Conservation (phyloP, 768 basidiomycete genomes). For the Russula lepida region DNA sequence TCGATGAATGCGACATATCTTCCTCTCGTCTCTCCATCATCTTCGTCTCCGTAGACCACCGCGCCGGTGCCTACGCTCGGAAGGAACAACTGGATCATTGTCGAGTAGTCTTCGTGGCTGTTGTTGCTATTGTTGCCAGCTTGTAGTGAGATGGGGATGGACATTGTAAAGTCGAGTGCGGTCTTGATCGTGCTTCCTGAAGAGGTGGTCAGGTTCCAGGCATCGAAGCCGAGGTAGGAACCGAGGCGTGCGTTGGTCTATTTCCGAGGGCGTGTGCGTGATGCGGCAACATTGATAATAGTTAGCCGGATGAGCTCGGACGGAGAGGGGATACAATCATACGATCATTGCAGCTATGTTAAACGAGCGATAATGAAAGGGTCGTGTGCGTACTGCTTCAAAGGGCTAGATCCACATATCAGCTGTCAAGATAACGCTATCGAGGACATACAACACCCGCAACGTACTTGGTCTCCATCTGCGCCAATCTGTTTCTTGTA, state of each 20-base stretch:
- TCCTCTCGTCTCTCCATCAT: constrained; percentile 24
- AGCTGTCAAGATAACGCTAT: background rate
- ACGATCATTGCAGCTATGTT: constrained; percentile 30
- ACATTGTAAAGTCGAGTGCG: constrained; percentile 29
- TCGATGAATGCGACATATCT: constrained; percentile 21
- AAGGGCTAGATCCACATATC: constrained; percentile 22
- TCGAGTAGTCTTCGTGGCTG: background rate
- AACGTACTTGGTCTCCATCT: constrained; percentile 25
- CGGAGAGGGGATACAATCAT: background rate
- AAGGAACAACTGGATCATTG: constrained; percentile 13
- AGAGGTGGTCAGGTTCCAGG: constrained; percentile 24
- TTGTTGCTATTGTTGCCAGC: background rate
- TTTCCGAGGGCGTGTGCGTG: background rate
- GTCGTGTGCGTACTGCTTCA: constrained; percentile 27
- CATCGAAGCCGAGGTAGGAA: constrained; percentile 23
- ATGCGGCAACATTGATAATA: background rate
- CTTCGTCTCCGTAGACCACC: constrained; percentile 28
- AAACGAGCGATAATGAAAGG: constrained; percentile 30
- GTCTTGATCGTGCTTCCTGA: constrained; percentile 25
- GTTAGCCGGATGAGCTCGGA: background rate
- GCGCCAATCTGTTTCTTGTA: constrained; percentile 26
- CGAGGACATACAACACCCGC: too few relatives aligned
- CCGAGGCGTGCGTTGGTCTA: constrained; percentile 27
- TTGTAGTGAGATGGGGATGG: background rate
- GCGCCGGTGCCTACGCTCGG: constrained; percentile 25